Evolutionary conservation across 148 eudicot species (phyloP).

Genomic region (Hydrangea macrophylla): DNA sequence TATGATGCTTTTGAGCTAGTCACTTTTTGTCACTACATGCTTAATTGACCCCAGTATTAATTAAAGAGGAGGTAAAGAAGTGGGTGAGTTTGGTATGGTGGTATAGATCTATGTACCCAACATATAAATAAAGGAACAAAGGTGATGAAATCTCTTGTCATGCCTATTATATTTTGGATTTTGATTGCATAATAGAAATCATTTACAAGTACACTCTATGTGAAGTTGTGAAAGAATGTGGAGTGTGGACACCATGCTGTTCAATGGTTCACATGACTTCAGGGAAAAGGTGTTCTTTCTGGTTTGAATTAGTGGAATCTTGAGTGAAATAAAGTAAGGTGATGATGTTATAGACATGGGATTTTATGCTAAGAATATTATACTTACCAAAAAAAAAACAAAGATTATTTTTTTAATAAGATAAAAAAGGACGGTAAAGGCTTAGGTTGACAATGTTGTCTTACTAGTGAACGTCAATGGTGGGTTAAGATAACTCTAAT

Average conservation of each 20-base stretch:
- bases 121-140: slow-evolving; percentile 3
- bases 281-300: slow-evolving; percentile 15
- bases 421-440: slow-evolving; percentile 20
- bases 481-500: slow-evolving; percentile 19
- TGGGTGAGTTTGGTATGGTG: slow-evolving; percentile 3
- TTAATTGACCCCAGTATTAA: neutral
- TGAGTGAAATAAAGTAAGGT: slow-evolving; percentile 15
- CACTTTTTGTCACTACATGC: neutral
- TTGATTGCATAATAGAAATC: slow-evolving; percentile 4
- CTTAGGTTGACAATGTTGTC: neutral
- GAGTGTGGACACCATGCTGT: slow-evolving; percentile 55
- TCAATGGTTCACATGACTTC: slow-evolving; percentile 43
- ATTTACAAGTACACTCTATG: slow-evolving; percentile 17
- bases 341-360: too few species aligned
- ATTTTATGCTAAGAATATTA: slow-evolving; percentile 18
- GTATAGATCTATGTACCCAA: neutral
- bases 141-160: slow-evolving; percentile 43
- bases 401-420: too few species aligned
- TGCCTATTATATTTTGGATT: slow-evolving; percentile 12
- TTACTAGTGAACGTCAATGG: slow-evolving; percentile 15
- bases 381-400: too few species aligned
- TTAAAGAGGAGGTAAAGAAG: neutral
- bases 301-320: slow-evolving; percentile 1
- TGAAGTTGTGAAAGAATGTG: slow-evolving; percentile 47
- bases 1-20: neutral